These are phyloP conservation scores for Ophiostoma sp. DNA, from an alignment of 2,329 filamentous ascomycete genomes.

Conservation along the genomic window DNA sequence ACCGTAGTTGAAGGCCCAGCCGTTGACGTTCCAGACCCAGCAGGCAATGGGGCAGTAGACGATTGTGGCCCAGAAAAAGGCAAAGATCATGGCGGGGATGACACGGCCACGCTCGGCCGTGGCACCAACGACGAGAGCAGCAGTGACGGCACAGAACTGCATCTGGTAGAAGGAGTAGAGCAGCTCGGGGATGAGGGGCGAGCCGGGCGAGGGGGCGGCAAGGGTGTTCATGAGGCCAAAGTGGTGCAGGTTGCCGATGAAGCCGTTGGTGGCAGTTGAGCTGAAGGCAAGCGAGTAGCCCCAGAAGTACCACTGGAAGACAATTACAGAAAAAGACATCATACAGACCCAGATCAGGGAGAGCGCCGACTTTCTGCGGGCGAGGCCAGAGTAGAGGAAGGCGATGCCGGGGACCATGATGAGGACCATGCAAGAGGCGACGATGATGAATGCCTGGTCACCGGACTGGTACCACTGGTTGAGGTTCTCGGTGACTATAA, in stretches of 20 bases:
- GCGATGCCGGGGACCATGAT: constrained; percentile 96
- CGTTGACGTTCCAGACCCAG: constrained; percentile 94
- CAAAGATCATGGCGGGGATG: constrained; percentile 89
- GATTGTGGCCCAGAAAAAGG: constrained; percentile 91
- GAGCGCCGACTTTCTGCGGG: constrained; percentile 93
- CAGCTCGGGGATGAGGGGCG: constrained; percentile 79
- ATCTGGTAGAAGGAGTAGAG: constrained; percentile 97
- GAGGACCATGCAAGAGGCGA: constrained; percentile 87
- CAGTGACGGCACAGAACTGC: constrained; percentile 95
- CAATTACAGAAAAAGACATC: constrained; percentile 83
- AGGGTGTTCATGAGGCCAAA: constrained; percentile 85
- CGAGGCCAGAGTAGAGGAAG: constrained; percentile 94
- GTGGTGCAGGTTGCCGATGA: constrained; percentile 84
- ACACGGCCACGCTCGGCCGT: constrained; percentile 92
- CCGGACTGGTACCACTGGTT: constrained; percentile 94
- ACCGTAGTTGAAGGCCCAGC: constrained; percentile 86
- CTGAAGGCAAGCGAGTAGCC: constrained; percentile 95
- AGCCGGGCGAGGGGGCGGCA: constrained; percentile 78
- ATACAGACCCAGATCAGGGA: constrained; percentile 97
- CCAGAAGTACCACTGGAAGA: constrained; percentile 99
- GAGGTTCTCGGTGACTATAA: constrained; percentile 70
- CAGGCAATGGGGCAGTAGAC: constrained; percentile 96
- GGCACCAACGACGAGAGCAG: constrained; percentile 82
- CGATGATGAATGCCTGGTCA: constrained; percentile 89
- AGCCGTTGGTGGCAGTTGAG: constrained; percentile 72